Conservation (phyloP, 2,329 filamentous ascomycete species). For the Clonostachys rhizophaga region DNA sequence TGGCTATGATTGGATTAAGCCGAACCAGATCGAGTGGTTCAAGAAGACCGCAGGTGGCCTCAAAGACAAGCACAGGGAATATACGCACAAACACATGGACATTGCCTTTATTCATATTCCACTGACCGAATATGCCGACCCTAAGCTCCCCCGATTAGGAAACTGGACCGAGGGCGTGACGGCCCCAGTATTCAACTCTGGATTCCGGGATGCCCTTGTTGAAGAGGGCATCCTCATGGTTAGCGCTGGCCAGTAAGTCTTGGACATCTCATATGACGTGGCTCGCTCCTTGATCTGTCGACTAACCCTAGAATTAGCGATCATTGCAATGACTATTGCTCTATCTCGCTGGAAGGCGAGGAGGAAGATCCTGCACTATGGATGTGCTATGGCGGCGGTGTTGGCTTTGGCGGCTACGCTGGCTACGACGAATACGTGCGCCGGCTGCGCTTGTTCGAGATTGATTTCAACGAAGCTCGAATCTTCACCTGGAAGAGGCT, state of each 20-base stretch:
- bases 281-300: background rate
- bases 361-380: conserved; percentile 67
- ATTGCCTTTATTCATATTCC: conserved; percentile 98
- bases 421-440: conserved; percentile 85
- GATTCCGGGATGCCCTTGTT: conserved; percentile 86
- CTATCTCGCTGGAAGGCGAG: conserved; percentile 49
- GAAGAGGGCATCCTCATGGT: conserved; percentile 83
- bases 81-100: conserved; percentile 90
- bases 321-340: conserved; percentile 96
- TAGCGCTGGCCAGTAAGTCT: conserved; percentile 80
- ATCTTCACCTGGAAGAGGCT: conserved; percentile 91
- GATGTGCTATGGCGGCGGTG: conserved; percentile 97
- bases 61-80: conserved; percentile 74
- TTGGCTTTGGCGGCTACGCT: conserved; percentile 91
- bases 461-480: conserved; percentile 85
- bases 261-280: background rate
- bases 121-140: conserved; percentile 76
- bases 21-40: conserved; percentile 94
- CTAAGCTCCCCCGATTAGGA: conserved; percentile 56
- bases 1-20: conserved; percentile 98
- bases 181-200: conserved; percentile 82
- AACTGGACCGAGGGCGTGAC: conserved; percentile 80
- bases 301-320: conserved; percentile 49
- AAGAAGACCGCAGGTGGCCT: conserved; percentile 68
- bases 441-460: conserved; percentile 81